Evolutionary conservation across 2,329 filamentous ascomycete genomes (phyloP).

Genomic region (Cladobotryum protrusum): DNA sequence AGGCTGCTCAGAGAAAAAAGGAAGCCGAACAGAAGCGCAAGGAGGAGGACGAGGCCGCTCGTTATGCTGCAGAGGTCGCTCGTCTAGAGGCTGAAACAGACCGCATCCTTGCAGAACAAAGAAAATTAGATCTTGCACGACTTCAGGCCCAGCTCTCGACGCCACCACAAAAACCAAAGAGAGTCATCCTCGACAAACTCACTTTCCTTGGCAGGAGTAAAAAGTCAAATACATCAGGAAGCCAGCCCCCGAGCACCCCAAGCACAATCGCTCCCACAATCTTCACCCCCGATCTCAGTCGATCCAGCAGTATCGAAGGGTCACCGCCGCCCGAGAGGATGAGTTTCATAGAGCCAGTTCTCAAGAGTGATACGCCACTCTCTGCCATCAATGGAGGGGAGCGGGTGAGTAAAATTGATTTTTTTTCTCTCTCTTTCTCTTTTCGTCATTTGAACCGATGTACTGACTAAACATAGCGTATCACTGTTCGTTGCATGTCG

Average conservation of each 20-base stretch:
- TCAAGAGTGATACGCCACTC: conserved; percentile 65
- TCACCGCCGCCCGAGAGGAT: conserved; percentile 25
- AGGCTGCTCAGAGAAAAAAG: conserved; percentile 9
- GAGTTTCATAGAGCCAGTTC: conserved; percentile 39
- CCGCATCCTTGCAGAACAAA: conserved; percentile 43
- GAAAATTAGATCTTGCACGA: conserved; percentile 41
- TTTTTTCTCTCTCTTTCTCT: conserved; percentile 6
- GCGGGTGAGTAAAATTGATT: conserved; percentile 47
- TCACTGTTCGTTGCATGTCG: conserved; percentile 66
- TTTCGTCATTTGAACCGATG: not conserved
- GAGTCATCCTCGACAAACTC: conserved; percentile 44
- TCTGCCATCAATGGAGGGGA: conserved; percentile 77
- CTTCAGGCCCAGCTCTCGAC: conserved; percentile 37
- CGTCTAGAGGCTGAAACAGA: conserved; percentile 43
- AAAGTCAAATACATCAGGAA: conserved; percentile 29
- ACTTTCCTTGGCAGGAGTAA: conserved; percentile 38
- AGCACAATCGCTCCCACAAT: conserved; percentile 28
- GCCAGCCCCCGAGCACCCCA: conserved; percentile 26
- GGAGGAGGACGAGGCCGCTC: conserved; percentile 17
- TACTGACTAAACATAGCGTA: conserved; percentile 43
- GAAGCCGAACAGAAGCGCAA: conserved; percentile 4
- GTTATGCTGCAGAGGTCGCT: conserved; percentile 34
- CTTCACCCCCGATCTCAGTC: conserved; percentile 31
- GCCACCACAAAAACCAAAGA: conserved; percentile 23
- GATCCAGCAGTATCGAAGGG: conserved; percentile 29